Evolutionary conservation across 257 asterid genomes (phyloP).

Genomic region (Cinchona pubescens): DNA sequence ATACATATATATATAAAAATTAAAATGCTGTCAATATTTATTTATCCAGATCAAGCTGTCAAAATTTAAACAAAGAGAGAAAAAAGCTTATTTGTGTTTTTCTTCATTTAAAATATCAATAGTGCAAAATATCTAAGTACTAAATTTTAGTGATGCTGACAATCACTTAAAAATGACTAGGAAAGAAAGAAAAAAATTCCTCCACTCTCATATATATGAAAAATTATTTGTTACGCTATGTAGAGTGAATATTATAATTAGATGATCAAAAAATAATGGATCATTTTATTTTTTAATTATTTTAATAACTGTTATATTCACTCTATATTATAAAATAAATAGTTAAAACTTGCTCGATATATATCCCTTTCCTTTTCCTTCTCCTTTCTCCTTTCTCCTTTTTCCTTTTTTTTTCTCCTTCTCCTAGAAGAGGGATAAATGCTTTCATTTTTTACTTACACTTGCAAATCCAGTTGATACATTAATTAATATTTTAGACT

Average conservation of each 20-base stretch:
- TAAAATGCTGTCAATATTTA: background rate
- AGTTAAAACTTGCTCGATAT: too few relatives aligned
- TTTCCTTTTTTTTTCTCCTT: background rate
- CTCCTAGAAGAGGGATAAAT: background rate
- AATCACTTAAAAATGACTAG: conserved; percentile 2
- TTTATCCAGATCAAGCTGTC: background rate
- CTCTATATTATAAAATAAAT: too few relatives aligned
- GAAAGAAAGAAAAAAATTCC: background rate
- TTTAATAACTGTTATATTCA: too few relatives aligned
- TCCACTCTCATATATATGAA: background rate
- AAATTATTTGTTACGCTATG: too few relatives aligned
- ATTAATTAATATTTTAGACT: too few relatives aligned
- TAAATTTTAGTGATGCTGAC: background rate
- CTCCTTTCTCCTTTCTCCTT: background rate
- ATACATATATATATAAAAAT: background rate
- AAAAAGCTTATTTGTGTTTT: background rate
- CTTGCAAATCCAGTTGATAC: background rate
- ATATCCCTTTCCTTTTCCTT: background rate
- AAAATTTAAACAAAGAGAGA: background rate
- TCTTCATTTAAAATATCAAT: background rate
- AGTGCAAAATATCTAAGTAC: background rate
- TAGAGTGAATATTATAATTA: too few relatives aligned
- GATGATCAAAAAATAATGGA: too few relatives aligned
- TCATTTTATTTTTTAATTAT: too few relatives aligned
- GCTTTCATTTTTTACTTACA: background rate